Base-by-base conservation (phyloP, 1,284 basidiomycete genomes). In the Microbotryum violaceum region DNA sequence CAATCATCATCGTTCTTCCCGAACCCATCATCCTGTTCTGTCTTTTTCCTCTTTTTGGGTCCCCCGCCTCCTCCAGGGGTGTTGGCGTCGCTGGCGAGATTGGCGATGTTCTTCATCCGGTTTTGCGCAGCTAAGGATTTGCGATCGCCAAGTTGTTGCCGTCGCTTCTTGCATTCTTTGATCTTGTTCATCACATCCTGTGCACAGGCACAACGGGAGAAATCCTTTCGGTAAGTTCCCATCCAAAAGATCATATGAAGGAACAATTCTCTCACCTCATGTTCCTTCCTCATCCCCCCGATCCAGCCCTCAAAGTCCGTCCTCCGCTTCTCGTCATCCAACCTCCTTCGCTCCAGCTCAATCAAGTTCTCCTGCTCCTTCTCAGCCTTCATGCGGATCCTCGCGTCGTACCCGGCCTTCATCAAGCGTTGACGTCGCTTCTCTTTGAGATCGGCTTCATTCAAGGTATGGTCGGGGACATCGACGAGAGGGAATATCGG, bases 41-140 rank as follows among this genome's bases (percentile, higher is more conserved):
- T 80, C 82, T 75, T 89, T 61, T 68, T 64, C 20, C 69, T 58
- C 65, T 70, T 70, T 61, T 83, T 62, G 42, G 76, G 77, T 89
- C 89, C 78, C 88, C 87, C 73, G 49, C 73, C 74, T 2, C 83
- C 79, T 16, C 85, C 80, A 4, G 37, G 9, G 37, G 86, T 81
- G 57, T 89, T 87, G 63, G 92, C 89, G 37, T 78, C 78, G 6
- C 85, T 86, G 0, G 94, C 96, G 23, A 99, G 79, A 47, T 84
- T 87, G 0, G 96, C 91, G 53, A 99, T 97, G 66, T 83, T 91
- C 78, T 97, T 97, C 94, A 98, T 98, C 66, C 94, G 79, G 54
- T 89, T 91, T 76, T 98, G 96, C 0, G 93, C 87, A 6, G 91
- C 93, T 4, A 92, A 88, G 68, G 90, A 94, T 78, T 98, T 98